Evolutionary conservation across 371 early-diverging fungal species (phyloP).

Genomic region (Mortierella sp.): DNA sequence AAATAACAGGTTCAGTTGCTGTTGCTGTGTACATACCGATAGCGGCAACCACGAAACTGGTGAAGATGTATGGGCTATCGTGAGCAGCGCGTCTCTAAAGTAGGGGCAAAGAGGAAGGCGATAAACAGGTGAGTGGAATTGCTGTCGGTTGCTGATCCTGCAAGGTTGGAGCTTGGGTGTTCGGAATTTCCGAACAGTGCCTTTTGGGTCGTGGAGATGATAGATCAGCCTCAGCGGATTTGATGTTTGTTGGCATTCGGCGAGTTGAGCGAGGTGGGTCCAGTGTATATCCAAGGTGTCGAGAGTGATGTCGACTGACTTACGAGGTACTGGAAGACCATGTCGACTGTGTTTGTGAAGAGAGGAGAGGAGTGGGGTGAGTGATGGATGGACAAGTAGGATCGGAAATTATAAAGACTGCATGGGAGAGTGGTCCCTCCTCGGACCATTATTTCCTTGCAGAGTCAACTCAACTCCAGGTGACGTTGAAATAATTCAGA

Average conservation of each 20-base stretch:
- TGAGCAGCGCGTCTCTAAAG: constrained; percentile 46
- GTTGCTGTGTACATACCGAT: constrained; percentile 33
- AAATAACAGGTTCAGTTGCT: no score
- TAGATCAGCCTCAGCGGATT: not conserved
- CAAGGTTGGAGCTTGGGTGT: not conserved
- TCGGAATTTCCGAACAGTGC: constrained; percentile 2
- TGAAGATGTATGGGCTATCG: constrained; percentile 57
- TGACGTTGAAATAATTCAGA: not conserved
- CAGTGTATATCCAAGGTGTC: not conserved
- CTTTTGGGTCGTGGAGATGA: not conserved
- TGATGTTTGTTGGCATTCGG: not conserved
- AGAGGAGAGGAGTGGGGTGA: constrained; percentile 22
- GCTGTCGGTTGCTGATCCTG: constrained; percentile 2
- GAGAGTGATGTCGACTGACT: constrained; percentile 11
- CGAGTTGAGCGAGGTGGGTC: not conserved
- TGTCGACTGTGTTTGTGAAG: constrained; percentile 27
- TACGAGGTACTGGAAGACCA: constrained; percentile 59
- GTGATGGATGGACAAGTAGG: not conserved
- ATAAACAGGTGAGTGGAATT: not conserved
- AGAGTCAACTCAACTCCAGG: not conserved
- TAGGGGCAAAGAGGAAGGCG: not conserved
- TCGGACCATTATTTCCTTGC: constrained; percentile 9
- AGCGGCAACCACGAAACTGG: constrained; percentile 58
- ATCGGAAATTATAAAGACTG: not conserved
- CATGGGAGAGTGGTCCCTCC: not conserved